A percentile compares a stretch with the other conserved stretches of the same genome.
phyloP scores from a whole-genome alignment of 352 stramenopile species.

The Globisporangium nodosum region DNA sequence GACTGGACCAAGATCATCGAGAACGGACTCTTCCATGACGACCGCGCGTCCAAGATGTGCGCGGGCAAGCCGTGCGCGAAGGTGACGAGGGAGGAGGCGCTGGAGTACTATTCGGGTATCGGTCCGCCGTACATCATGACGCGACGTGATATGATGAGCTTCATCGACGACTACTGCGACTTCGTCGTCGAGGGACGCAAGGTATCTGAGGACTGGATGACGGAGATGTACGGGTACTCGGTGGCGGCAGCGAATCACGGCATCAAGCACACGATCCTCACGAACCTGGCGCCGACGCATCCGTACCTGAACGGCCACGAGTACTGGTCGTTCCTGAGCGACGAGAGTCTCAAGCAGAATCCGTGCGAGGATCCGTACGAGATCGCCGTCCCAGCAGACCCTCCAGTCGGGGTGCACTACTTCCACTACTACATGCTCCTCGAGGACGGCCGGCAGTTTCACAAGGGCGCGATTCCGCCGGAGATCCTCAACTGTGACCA shows the following conservation, averaged over 20 bases:
- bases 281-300: slow-evolving; percentile 36
- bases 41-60: no score
- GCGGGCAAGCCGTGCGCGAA: no score
- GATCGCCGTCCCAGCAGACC: slow-evolving; percentile 32
- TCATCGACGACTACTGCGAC: slow-evolving; percentile 49
- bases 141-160: slow-evolving; percentile 14
- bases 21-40: no score
- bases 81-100: no score
- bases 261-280: slow-evolving; percentile 53
- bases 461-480: slow-evolving; percentile 18
- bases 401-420: slow-evolving; percentile 47
- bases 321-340: slow-evolving; percentile 38
- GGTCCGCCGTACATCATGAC: no score
- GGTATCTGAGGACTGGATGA: slow-evolving; percentile 36
- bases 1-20: no score
- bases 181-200: slow-evolving; percentile 38
- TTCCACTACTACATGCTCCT: slow-evolving; percentile 22
- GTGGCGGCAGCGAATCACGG: slow-evolving; percentile 39
- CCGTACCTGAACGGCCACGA: slow-evolving; percentile 23
- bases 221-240: slow-evolving; percentile 54
- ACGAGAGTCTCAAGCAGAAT: slow-evolving; percentile 21
- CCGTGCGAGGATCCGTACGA: slow-evolving; percentile 26
- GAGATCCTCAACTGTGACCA: slow-evolving; percentile 18
- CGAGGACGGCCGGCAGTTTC: slow-evolving; percentile 15
- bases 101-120: no score